A percentile compares a stretch with the other conserved stretches of the same genome.
These are phyloP conservation scores for Sporothrix schenckii DNA, from an alignment of 2,329 filamentous ascomycete species.

Conservation along the genomic window DNA sequence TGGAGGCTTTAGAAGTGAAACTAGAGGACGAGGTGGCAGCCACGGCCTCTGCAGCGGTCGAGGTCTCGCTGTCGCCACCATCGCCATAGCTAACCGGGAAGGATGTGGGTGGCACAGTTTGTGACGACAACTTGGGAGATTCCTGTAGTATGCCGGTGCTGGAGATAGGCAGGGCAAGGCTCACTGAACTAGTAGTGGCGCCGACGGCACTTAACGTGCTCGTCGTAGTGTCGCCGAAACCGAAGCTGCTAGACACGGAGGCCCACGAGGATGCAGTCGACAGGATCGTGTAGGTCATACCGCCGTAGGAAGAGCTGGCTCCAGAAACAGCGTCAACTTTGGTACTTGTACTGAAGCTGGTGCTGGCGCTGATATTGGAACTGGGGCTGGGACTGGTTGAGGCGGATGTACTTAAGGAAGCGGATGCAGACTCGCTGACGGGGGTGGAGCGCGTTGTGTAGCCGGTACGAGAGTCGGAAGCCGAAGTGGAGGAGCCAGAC, in stretches of 20 bases:
- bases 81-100: constrained; percentile 10
- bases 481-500: not conserved
- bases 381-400: constrained; percentile 1
- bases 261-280: not conserved
- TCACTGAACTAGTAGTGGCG: not conserved
- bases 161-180: not conserved
- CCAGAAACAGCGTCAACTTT: not conserved
- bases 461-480: not conserved
- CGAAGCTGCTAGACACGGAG: constrained; percentile 12
- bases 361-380: not conserved
- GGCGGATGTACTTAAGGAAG: not conserved
- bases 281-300: not conserved
- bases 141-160: not conserved
- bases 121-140: not conserved
- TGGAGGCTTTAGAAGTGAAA: not conserved
- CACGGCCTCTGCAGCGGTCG: constrained; percentile 8
- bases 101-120: not conserved
- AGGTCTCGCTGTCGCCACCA: not conserved
- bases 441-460: not conserved
- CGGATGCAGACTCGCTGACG: not conserved
- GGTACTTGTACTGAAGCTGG: not conserved
- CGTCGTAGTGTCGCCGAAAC: not conserved
- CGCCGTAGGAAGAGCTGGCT: not conserved
- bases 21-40: constrained; percentile 12
- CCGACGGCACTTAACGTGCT: not conserved